phyloP scores from a whole-genome alignment of 345 rosid species.

The Hypericum perforatum region DNA sequence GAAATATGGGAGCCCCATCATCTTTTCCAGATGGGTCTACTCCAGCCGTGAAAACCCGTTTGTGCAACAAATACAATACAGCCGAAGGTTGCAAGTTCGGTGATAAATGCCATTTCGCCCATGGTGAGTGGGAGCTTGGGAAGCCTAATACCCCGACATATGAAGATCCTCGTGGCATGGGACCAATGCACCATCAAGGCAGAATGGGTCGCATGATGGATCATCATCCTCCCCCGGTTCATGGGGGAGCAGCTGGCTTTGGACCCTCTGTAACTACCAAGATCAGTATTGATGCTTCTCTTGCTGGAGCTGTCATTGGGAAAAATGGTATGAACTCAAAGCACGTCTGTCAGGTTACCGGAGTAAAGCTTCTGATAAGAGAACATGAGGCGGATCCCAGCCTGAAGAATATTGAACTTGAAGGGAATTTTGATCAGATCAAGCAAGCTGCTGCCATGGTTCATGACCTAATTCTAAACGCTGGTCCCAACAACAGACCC shows the following conservation, averaged over 20 bases:
- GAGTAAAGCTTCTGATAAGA: conserved; percentile 57
- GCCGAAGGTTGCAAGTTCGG: conserved; percentile 75
- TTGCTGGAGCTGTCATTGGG: conserved; percentile 80
- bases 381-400: conserved; percentile 65
- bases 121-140: conserved; percentile 70
- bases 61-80: conserved; percentile 51
- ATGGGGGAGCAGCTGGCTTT: conserved; percentile 50
- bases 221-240: conserved; percentile 28
- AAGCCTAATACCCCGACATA: conserved; percentile 33
- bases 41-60: conserved; percentile 33
- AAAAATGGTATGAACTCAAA: conserved; percentile 73
- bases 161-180: conserved; percentile 41
- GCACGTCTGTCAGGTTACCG: conserved; percentile 70
- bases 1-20: conserved; percentile 33
- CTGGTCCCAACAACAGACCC: conserved; percentile 22
- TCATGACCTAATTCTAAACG: conserved; percentile 49
- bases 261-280: conserved; percentile 81
- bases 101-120: conserved; percentile 66
- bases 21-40: conserved; percentile 30
- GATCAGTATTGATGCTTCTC: conserved; percentile 75
- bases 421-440: conserved; percentile 81
- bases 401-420: conserved; percentile 66
- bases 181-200: conserved; percentile 14
- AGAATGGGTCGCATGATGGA: conserved; percentile 30
- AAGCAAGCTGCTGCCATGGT: conserved; percentile 75